These are phyloP conservation scores for Blastocystis sp. DNA, from an alignment of 352 stramenopile species.

Conservation along the genomic window DNA sequence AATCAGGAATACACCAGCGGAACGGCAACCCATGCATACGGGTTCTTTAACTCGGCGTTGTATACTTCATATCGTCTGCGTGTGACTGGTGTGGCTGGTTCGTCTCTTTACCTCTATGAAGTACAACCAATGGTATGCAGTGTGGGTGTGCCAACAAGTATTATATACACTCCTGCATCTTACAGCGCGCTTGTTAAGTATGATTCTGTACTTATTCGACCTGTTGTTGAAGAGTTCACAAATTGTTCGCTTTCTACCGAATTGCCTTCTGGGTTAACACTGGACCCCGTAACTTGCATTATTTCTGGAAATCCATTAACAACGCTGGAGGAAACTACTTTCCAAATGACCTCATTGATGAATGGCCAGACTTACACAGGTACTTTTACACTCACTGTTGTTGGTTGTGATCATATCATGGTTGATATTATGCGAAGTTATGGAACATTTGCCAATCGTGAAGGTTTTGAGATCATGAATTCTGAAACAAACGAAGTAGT, in stretches of 20 bases:
- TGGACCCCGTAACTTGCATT: background rate
- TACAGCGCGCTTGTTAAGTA: background rate
- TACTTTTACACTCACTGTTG: background rate
- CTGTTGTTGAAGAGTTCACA: background rate
- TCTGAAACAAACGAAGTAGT: background rate
- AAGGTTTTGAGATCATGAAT: background rate
- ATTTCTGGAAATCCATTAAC: background rate
- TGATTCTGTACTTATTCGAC: background rate
- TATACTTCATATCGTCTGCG: background rate
- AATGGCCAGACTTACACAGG: background rate
- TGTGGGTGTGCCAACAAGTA: background rate
- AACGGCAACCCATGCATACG: background rate
- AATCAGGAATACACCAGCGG: background rate
- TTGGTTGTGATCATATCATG: background rate
- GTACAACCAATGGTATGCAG: background rate
- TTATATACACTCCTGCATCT: background rate
- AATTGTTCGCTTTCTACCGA: background rate
- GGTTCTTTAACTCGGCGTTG: background rate
- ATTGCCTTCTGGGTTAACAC: background rate
- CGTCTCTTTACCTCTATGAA: background rate
- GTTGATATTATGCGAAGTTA: background rate
- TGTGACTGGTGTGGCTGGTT: background rate
- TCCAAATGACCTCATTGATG: background rate
- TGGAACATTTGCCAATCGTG: background rate
- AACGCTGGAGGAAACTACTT: background rate